Conservation (phyloP, 768 basidiomycete species). For the Tylopilus cervinicoccineus region DNA sequence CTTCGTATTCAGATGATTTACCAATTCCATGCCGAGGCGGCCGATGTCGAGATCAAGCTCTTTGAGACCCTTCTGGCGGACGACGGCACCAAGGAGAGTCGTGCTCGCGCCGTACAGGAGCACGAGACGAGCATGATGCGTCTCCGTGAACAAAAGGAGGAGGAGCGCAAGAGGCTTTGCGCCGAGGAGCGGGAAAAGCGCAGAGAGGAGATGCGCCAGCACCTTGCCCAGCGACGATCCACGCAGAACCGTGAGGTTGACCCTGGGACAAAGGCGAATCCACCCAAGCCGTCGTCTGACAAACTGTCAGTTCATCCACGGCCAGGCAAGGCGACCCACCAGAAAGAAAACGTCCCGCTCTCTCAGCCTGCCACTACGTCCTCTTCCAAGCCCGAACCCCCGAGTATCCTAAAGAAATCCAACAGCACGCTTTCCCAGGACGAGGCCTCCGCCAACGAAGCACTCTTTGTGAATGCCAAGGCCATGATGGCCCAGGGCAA, state of each 20-base stretch:
- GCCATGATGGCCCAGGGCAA: conserved; percentile 18
- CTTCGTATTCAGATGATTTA: conserved; percentile 35
- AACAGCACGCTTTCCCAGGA: conserved; percentile 24
- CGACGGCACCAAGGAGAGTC: conserved; percentile 29
- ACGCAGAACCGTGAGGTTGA: conserved; percentile 17
- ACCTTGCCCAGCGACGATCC: conserved; percentile 19
- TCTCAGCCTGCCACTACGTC: conserved; percentile 4
- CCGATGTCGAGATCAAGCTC: conserved; percentile 29
- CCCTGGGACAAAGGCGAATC: conserved; percentile 10
- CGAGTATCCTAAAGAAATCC: conserved; percentile 23
- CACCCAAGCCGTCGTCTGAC: conserved; percentile 12
- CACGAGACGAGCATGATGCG: conserved; percentile 32
- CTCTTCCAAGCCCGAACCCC: conserved; percentile 19
- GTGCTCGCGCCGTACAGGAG: conserved; percentile 27
- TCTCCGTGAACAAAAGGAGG: conserved; percentile 31
- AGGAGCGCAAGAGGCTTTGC: conserved; percentile 29
- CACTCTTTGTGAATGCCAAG: conserved; percentile 25
- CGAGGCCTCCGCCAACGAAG: conserved; percentile 23
- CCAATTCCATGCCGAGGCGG: conserved; percentile 29
- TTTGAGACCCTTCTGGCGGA: conserved; percentile 23
- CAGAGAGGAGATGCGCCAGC: conserved; percentile 15
- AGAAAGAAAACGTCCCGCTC: conserved; percentile 27
- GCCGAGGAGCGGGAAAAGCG: conserved; percentile 28
- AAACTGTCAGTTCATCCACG: conserved; percentile 14
- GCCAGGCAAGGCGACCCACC: conserved; percentile 14